Evolutionary conservation across 179 eudicot genomes (phyloP), one percentile per base, ranked within the genome.

Genomic region (Camellia oleifera): DNA sequence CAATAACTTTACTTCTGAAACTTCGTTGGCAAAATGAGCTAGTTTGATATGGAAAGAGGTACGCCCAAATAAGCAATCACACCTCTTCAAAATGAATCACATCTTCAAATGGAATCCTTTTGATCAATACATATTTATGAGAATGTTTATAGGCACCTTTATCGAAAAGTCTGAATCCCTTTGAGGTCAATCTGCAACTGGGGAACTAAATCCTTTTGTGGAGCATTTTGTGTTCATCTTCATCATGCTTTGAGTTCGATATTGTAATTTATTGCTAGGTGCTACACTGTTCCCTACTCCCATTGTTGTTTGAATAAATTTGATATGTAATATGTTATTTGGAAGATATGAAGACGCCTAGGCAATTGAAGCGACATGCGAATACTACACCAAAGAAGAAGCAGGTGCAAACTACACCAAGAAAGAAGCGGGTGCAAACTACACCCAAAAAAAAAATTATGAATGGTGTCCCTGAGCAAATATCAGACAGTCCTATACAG

Each of bases 331-430:
- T 71, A 48, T 13, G 50, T 48, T 77, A 26, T 68, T 70, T 82
- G 32, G 82, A 71, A 81, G 83, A 75, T 78, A 66, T 45, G 79
- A 84, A 74, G 84, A 84, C 78, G 54, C 86, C 89, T 71, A 66
- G 42, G 61, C 79, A 77, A 76, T 45, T 7, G 77, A 88, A 81
- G 78, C 66, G 73, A 72, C 80, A 40, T 65, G 80, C 60, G 46
- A 86, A 68, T 78, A 82, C 87, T 66, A 88, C 90, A n/a, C 90
- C 90, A 23, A 75, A 79, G 40, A 32, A 32, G 40, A 32, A 32
- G 40, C 40, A 32, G 40, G 40, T 32, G 40, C 40, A 77, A 63
- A 82, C 83, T 56, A 83, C 85, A 61, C 86, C 85, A 32, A 32
- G 40, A 32, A 88, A 84, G 81, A 77, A 56, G 74, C 75, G 61